Base-by-base conservation (phyloP, 306 rosid species). In the Cicer cuneatum region DNA sequence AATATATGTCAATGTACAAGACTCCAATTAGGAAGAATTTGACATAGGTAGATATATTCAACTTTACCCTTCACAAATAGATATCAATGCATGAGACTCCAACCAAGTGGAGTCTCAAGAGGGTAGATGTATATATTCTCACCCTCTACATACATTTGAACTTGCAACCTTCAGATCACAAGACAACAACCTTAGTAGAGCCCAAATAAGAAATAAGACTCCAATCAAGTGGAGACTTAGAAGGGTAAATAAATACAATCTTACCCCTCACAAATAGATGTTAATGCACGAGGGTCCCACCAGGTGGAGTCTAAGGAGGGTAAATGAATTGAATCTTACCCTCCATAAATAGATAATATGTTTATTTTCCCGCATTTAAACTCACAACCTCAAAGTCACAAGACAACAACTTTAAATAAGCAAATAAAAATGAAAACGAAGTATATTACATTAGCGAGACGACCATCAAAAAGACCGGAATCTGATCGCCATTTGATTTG, bases 381-480 rank as follows among this genome's bases (percentile, higher is more conserved):
- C 8, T 29, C 35, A 2, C 13, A 47, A n/a, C 16, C 8, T 49
- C 2, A 3, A 6, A 0, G 3, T 14, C 54, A 49, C 19, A 7
- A 6, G 54, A 6, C 56, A 49, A 48, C 53, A 48, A n/a, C 14
- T 2, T 1, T 6, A 1, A 48, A 48, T n/a, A 48, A 48, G 7
- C 5, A 29, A 1, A 29, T 29, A 13, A 43, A 51, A 16, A 12
- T 7, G 2, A 33, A 2, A 8, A 2, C 0, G 2, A 11, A 15
- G 15, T 10, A 5, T 6, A 75, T 11, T 7, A 66, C 98, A 72
- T 86, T 75, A 82, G 89, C 93, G 5, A 74, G 81, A 21, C 63
- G 84, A 39, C 98, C 98, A 71, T 94, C 97, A 0, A 45, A 86
- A 8, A 94, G 87, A 12, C 85, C 98, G 13, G 97, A 94, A 73